Percentiles rank a stretch among this genome's conserved stretches.
These are phyloP conservation scores for Immersiella caudata DNA, from an alignment of 495 filamentous ascomycete species.

Conservation along the genomic window DNA sequence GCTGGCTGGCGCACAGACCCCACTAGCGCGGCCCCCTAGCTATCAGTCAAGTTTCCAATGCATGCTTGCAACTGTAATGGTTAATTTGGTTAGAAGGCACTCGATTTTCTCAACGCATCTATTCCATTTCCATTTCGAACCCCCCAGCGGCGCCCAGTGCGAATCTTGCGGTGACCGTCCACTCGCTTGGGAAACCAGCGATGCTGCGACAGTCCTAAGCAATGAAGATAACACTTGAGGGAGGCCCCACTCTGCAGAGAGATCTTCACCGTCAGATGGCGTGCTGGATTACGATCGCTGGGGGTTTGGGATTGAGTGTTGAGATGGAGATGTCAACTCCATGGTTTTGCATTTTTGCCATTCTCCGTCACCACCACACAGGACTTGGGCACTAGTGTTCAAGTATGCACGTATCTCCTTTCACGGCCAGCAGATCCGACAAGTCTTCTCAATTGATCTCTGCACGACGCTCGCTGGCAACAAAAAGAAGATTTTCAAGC, in stretches of 20 bases:
- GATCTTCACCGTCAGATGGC: slow-evolving; percentile 57
- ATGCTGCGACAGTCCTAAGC: slow-evolving; percentile 51
- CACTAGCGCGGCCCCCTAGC: slow-evolving; percentile 13
- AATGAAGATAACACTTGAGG: slow-evolving; percentile 54
- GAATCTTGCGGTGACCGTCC: slow-evolving; percentile 55
- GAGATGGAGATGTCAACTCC: slow-evolving; percentile 54
- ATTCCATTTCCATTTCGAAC: slow-evolving; percentile 51
- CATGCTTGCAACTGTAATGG: slow-evolving; percentile 50
- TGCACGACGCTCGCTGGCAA: not conserved
- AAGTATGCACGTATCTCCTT: too few relatives aligned
- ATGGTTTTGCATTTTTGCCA: slow-evolving; percentile 28
- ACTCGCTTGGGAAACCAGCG: slow-evolving; percentile 57
- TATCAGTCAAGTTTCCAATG: slow-evolving; percentile 16
- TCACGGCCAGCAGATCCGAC: not conserved
- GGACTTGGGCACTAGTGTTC: too few relatives aligned
- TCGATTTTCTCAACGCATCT: slow-evolving; percentile 46
- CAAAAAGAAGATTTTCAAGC: not conserved
- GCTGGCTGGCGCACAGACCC: not conserved
- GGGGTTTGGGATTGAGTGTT: slow-evolving; percentile 49
- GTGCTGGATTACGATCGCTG: slow-evolving; percentile 55
- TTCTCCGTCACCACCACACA: too few relatives aligned
- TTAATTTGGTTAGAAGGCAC: slow-evolving; percentile 50
- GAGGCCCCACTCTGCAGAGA: slow-evolving; percentile 58
- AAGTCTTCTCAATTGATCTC: not conserved
- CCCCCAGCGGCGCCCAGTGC: slow-evolving; percentile 53